A percentile compares a stretch with the other conserved stretches of the same genome.
phyloP scores from a whole-genome alignment of 805 yeast species.

The Zygotorulaspora sp. region DNA sequence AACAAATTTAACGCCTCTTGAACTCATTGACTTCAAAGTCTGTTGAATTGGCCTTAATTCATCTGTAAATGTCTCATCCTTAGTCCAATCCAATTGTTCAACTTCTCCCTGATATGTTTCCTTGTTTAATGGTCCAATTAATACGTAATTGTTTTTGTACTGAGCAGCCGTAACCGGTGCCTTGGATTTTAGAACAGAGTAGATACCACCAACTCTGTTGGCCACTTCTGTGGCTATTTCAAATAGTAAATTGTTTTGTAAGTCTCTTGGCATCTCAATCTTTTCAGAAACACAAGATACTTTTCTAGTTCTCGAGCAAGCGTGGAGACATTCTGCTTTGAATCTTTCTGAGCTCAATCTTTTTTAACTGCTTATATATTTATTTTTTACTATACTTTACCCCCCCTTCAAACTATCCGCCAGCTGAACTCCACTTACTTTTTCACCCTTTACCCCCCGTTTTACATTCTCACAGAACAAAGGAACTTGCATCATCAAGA shows the following conservation, averaged over 20 bases:
- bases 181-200: slow-evolving; percentile 92
- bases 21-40: slow-evolving; percentile 71
- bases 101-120: slow-evolving; percentile 74
- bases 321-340: too few relatives aligned
- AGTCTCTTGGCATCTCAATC: slow-evolving; percentile 65
- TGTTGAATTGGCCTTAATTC: slow-evolving; percentile 31
- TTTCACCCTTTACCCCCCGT: slow-evolving; percentile 3
- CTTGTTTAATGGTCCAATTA: slow-evolving; percentile 81
- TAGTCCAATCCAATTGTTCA: slow-evolving; percentile 62
- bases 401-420: slow-evolving; percentile 1
- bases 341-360: too few relatives aligned
- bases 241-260: slow-evolving; percentile 78
- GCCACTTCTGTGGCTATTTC: slow-evolving; percentile 98
- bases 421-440: slow-evolving; percentile 1
- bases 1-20: slow-evolving; percentile 73
- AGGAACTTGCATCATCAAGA: background rate
- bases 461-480: background rate
- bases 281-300: background rate
- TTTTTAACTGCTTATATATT: slow-evolving; percentile 1
- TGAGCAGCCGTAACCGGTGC: slow-evolving; percentile 96
- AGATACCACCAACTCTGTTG: slow-evolving; percentile 95
- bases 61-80: slow-evolving; percentile 36
- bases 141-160: slow-evolving; percentile 78
- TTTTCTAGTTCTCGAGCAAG: background rate
- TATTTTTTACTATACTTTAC: slow-evolving; percentile 1